Base-by-base conservation (phyloP, 768 basidiomycete species). In the Serendipita sp. region DNA sequence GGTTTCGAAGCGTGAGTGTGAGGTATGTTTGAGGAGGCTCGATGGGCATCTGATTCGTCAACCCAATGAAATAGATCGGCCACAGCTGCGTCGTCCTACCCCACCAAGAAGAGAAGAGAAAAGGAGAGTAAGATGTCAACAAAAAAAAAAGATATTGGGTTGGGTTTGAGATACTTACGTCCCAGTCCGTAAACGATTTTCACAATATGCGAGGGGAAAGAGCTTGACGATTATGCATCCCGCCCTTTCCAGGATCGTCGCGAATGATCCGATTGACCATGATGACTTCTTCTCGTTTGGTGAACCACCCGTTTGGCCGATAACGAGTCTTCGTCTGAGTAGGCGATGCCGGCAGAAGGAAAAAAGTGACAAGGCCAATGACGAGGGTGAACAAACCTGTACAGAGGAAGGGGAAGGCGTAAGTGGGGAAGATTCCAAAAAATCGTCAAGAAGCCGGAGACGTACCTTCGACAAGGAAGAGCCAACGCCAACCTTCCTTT, bases 151-250 rank as follows among this genome's bases (percentile, higher is more conserved):
- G n/a, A n/a, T n/a, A n/a, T n/a, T n/a, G n/a, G n/a, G n/a, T n/a
- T n/a, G n/a, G n/a, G n/a, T n/a, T n/a, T n/a, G n/a, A n/a, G n/a
- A n/a, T n/a, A 84, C 84, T 85, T 66, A 85, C 71, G 60, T 78
- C 74, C 77, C 79, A 85, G 67, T 86, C 84, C 20, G 71, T 72
- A 22, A 84, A 63, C 14, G 82, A 78, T 26, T 74, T 67, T 70
- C 73, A 80, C 30, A 86, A 77, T 72, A 78, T 79, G 64, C 67
- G 70, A 5, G 75, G 51, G 3, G 74, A 73, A 3, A 86, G 72
- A 14, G 82, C 84, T 72, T 87, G 73, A n/a, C 84, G 78, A 66
- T 87, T 86, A 71, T 85, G 83, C 84, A 86, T 84, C 66, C 79
- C 76, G 33, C 62, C 62, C 34, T 63, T 41, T 42, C 20, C 31